Percentiles rank a stretch among this genome's conserved stretches.
phyloP scores from a whole-genome alignment of 192 early-diverging fungal genomes.

The Coemansia sp. region DNA sequence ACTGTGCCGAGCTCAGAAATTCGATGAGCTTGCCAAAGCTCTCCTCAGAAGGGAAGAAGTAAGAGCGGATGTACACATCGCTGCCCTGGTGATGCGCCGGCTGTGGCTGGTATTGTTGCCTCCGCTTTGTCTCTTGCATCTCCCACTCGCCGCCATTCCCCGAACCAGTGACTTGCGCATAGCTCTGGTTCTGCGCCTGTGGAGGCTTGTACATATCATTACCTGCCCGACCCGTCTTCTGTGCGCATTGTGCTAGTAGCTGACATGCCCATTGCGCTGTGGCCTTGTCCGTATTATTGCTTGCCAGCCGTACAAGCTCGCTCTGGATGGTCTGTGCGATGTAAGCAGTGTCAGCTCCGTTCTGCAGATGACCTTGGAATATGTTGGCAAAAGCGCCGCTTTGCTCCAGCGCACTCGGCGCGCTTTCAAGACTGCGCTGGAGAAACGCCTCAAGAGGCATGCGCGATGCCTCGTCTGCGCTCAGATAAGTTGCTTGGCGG shows the following conservation, averaged over 20 bases:
- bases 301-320: slow-evolving; percentile 32
- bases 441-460: slow-evolving; percentile 52
- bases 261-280: slow-evolving; percentile 48
- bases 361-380: slow-evolving; percentile 38
- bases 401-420: slow-evolving; percentile 40
- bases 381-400: slow-evolving; percentile 40
- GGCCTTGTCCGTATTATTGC: slow-evolving; percentile 32
- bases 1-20: slow-evolving; percentile 56
- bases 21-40: slow-evolving; percentile 59
- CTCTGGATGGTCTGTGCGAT: slow-evolving; percentile 35
- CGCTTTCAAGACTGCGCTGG: slow-evolving; percentile 47
- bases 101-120: background rate
- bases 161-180: slow-evolving; percentile 31
- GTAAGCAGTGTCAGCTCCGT: slow-evolving; percentile 16
- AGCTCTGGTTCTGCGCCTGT: slow-evolving; percentile 12
- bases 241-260: slow-evolving; percentile 27
- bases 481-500: slow-evolving; percentile 44
- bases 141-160: slow-evolving; percentile 28
- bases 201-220: slow-evolving; percentile 34
- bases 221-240: slow-evolving; percentile 1
- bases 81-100: slow-evolving; percentile 5
- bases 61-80: slow-evolving; percentile 43
- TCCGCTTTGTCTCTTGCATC: slow-evolving; percentile 13
- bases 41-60: slow-evolving; percentile 66
- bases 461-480: slow-evolving; percentile 44